These are phyloP conservation scores for Themeda triandra DNA, from an alignment of 176 grass and related monocot genomes.

Conservation along the genomic window DNA sequence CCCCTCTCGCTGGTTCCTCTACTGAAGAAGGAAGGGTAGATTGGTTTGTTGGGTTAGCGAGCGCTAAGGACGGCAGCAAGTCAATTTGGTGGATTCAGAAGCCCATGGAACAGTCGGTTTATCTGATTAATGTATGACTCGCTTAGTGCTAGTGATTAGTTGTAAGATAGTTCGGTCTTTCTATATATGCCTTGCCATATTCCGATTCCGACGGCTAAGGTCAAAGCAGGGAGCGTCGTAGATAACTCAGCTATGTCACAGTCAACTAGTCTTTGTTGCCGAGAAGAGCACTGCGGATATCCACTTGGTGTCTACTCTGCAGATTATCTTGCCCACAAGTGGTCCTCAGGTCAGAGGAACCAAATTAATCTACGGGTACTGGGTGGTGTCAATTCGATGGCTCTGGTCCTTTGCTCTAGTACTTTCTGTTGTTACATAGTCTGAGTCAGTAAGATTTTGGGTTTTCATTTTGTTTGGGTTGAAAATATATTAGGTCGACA, in stretches of 20 bases:
- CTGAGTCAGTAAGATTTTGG: neutral
- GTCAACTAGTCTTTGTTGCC: neutral
- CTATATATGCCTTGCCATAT: neutral
- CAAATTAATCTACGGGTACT: neutral
- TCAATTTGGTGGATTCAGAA: no score
- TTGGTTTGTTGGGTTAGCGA: neutral
- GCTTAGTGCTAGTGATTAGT: no score
- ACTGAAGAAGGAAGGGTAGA: neutral
- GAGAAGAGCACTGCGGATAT: neutral
- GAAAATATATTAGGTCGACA: neutral
- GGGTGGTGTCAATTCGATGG: neutral
- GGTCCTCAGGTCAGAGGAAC: neutral
- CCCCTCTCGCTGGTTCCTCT: neutral
- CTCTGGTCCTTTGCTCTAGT: neutral
- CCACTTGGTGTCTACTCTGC: neutral
- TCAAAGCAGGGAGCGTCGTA: neutral
- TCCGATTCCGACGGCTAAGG: no score
- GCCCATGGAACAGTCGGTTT: no score
- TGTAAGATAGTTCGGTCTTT: neutral
- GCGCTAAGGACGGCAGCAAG: no score
- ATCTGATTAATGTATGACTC: no score
- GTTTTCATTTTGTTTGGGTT: neutral
- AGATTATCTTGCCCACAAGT: neutral
- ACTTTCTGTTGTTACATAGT: neutral
- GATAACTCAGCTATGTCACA: neutral